Base-by-base conservation (phyloP, 257 asterid species). In the Salvia hispanica region DNA sequence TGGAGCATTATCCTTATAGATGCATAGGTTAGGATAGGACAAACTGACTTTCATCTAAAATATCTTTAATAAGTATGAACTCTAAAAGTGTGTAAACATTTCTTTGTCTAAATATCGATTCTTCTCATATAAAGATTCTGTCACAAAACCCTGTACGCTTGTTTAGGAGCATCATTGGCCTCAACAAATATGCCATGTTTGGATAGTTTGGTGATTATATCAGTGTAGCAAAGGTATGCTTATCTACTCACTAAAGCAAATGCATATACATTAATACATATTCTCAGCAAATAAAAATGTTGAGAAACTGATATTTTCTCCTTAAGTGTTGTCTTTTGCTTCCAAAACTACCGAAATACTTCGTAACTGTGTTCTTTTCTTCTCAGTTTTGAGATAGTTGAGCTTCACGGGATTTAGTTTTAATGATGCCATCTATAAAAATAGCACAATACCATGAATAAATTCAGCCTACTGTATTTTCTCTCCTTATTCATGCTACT, bases 1-100 rank as follows among this genome's bases (percentile, higher is more conserved):
- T 66, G 51, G 67, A 48, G 43, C 43, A 72, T 37, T 56, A 40
- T 43, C 65, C 42, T 21, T 45, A 43, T 43, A 42, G 64, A 62
- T 16, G 58, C 14, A 57, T 57, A 31, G 45, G 40, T 33, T 33
- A 28, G 11, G 21, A 39, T 68, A n/a, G 34, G 15, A 53, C 36
- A 11, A 44, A 7, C 9, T 47, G 62, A 61, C 18, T 37, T 37
- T 18, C 3, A 8, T 18, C 33, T 43, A 2, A 11, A n/a, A 54
- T 67, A 4, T 25, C 43, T 37, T 50, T 58, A 16, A 37, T 58
- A 25, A 71, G 67, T 33, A 62, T 62, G 16, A 53, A 52, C 13
- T 4, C 47, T 25, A 10, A 47, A 44, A 33, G 58, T 31, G 9
- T n/a, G 46, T 37, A 37, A 53, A 53, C 42, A 58, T 54, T 33